Conservation (phyloP, 176 grass and related monocot genomes). For the Triticum urartu region DNA sequence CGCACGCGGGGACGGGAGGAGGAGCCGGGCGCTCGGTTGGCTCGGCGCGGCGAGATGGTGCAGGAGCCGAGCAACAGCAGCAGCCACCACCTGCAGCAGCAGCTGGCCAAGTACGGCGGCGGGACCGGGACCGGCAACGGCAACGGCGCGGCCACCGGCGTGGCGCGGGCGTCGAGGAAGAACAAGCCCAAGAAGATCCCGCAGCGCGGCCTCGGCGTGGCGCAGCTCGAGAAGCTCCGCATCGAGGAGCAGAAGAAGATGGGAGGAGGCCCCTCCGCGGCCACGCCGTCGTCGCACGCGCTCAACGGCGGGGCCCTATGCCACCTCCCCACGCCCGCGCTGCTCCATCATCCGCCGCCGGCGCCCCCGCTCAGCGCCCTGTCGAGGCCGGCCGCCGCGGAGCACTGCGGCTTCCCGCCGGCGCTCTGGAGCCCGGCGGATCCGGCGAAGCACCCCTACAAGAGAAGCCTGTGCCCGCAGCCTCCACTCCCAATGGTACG, state of each 20-base stretch:
- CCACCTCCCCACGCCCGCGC: constrained; percentile 25
- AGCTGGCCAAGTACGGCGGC: constrained; percentile 43
- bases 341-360: constrained; percentile 28
- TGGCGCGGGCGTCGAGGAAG: constrained; percentile 56
- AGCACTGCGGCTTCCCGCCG: constrained; percentile 32
- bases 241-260: constrained; percentile 80
- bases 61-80: constrained; percentile 34
- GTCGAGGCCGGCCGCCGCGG: constrained; percentile 16
- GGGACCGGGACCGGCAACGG: constrained; percentile 23
- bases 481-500: constrained; percentile 39
- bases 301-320: constrained; percentile 24
- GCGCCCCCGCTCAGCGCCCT: constrained; percentile 18
- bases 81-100: constrained; percentile 10
- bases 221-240: constrained; percentile 82
- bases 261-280: constrained; percentile 11
- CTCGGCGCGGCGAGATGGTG: constrained; percentile 48
- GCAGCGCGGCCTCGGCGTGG: constrained; percentile 79
- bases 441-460: constrained; percentile 30
- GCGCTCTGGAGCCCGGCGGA: constrained; percentile 45
- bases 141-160: constrained; percentile 16
- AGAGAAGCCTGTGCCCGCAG: constrained; percentile 30
- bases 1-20: not conserved
- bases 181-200: constrained; percentile 70
- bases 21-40: not conserved
- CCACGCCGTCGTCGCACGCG: constrained; percentile 18